Percentiles rank a stretch among this genome's conserved stretches.
phyloP scores from a whole-genome alignment of 495 filamentous ascomycete genomes.

The Saxophila tyrrhenica region DNA sequence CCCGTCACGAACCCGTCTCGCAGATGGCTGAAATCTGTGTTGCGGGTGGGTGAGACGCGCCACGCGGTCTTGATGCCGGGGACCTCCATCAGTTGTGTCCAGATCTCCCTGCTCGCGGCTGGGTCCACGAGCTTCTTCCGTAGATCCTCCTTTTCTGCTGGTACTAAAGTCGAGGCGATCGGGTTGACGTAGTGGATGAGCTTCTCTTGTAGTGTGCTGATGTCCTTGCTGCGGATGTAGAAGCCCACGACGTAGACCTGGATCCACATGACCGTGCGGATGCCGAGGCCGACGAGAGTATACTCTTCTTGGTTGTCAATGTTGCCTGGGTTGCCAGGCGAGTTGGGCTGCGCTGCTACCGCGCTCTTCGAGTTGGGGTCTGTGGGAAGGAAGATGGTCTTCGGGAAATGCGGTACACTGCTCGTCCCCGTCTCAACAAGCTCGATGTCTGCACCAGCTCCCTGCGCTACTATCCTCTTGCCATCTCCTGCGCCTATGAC shows the following conservation, averaged over 20 bases:
- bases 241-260: constrained; percentile 91
- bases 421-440: constrained; percentile 72
- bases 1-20: constrained; percentile 82
- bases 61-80: constrained; percentile 45
- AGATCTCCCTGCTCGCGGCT: constrained; percentile 53
- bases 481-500: constrained; percentile 38
- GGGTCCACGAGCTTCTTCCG: constrained; percentile 57
- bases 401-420: constrained; percentile 71
- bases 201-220: constrained; percentile 45
- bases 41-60: constrained; percentile 70
- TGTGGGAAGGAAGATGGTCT: constrained; percentile 50
- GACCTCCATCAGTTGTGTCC: constrained; percentile 54
- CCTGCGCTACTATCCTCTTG: constrained; percentile 45
- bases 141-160: constrained; percentile 61
- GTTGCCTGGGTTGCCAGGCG: constrained; percentile 19
- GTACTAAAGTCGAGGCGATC: constrained; percentile 69
- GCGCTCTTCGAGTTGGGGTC: constrained; percentile 19
- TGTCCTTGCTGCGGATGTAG: constrained; percentile 72
- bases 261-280: constrained; percentile 76
- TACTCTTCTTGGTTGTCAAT: constrained; percentile 48
- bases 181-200: constrained; percentile 38
- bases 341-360: constrained; percentile 15
- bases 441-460: constrained; percentile 45
- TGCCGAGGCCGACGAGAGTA: constrained; percentile 73
- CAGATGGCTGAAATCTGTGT: constrained; percentile 85